A percentile compares a stretch with the other conserved stretches of the same genome.
These are phyloP conservation scores for Penicillium ucsense DNA, from an alignment of 495 filamentous ascomycete genomes.

Conservation along the genomic window DNA sequence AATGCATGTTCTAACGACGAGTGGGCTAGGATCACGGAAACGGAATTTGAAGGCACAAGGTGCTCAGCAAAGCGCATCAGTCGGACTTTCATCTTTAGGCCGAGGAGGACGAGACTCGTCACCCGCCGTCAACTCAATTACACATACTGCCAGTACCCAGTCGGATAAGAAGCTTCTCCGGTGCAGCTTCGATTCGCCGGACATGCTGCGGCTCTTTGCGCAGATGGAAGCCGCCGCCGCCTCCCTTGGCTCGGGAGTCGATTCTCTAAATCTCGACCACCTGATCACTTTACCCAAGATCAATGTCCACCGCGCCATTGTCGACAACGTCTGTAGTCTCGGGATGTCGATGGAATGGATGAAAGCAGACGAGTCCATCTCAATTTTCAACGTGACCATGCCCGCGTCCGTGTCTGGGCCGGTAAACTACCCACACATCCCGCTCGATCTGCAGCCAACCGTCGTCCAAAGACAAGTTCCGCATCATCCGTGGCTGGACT, in stretches of 20 bases:
- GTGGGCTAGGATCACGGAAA: no score
- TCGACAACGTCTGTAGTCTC: conserved; percentile 7
- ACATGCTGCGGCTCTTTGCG: neutral
- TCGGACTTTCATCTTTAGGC: no score
- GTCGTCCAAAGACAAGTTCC: conserved; percentile 11
- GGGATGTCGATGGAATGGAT: conserved; percentile 13
- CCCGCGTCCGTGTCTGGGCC: neutral
- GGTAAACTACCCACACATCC: conserved; percentile 8
- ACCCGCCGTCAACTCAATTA: neutral
- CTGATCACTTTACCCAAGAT: conserved; percentile 8
- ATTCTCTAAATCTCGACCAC: conserved; percentile 10
- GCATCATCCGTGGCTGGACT: conserved; percentile 27
- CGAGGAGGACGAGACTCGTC: no score
- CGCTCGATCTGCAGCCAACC: conserved; percentile 16
- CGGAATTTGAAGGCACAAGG: no score
- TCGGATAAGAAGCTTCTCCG: neutral
- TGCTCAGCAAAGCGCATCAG: no score
- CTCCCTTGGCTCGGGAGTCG: conserved; percentile 1
- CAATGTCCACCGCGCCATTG: conserved; percentile 14
- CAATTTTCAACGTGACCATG: conserved; percentile 15
- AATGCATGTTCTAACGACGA: no score
- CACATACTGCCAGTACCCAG: neutral
- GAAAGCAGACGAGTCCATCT: conserved; percentile 11
- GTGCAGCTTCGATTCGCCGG: conserved; percentile 13
- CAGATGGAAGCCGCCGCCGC: conserved; percentile 3